phyloP scores from a whole-genome alignment of 805 yeast genomes.

The Kurtzmaniella cleridarum region DNA sequence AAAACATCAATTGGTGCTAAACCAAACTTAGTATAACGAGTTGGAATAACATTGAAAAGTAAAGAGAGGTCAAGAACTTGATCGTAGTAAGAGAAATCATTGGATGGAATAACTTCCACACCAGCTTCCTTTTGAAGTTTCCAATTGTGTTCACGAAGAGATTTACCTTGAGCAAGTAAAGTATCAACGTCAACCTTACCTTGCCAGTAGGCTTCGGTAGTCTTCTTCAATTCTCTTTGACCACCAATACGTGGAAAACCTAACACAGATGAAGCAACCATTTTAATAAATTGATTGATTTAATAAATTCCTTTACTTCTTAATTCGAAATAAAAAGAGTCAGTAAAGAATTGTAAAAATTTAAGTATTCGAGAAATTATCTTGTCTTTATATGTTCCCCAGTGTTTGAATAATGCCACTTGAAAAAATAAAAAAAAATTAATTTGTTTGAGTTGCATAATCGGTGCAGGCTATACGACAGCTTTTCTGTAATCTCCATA shows the following conservation, averaged over 20 bases:
- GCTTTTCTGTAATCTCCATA: no score
- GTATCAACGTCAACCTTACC: slow-evolving; percentile 89
- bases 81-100: slow-evolving; percentile 97
- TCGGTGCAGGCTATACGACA: no score
- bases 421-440: no score
- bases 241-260: slow-evolving; percentile 99
- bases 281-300: slow-evolving; percentile 26
- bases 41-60: slow-evolving; percentile 93
- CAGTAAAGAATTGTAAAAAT: no score
- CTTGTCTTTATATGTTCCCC: no score
- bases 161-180: slow-evolving; percentile 87
- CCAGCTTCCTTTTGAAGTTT: slow-evolving; percentile 95
- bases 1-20: slow-evolving; percentile 85
- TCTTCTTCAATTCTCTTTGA: slow-evolving; percentile 97
- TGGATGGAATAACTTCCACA: slow-evolving; percentile 94
- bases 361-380: no score
- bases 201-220: slow-evolving; percentile 98
- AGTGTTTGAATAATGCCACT: no score
- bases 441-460: no score
- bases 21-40: slow-evolving; percentile 89
- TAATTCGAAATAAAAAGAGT: neutral
- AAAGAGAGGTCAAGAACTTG: slow-evolving; percentile 91
- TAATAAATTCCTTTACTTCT: neutral
- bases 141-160: slow-evolving; percentile 95
- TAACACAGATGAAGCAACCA: slow-evolving; percentile 96